Evolutionary conservation across 179 eudicot genomes (phyloP).

Genomic region (Heliamphora pulchella): DNA sequence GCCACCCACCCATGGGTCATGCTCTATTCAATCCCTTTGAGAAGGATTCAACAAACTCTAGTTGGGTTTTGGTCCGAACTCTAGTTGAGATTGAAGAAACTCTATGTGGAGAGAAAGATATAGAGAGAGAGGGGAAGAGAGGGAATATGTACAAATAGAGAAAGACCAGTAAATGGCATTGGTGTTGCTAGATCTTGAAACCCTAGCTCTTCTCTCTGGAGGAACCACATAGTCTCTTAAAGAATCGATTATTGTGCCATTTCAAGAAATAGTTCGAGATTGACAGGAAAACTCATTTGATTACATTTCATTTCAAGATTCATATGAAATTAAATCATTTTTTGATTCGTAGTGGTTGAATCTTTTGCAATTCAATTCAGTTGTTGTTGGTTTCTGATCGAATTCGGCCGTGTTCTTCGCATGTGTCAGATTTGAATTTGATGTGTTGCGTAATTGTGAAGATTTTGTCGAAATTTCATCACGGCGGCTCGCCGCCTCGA

Average conservation of each 20-base stretch:
- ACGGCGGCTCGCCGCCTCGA: too few relatives aligned
- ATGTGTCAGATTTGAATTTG: background rate
- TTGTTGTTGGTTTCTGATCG: background rate
- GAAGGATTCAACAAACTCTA: too few relatives aligned
- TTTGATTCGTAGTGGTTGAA: background rate
- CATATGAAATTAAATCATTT: background rate
- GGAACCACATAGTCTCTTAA: slow-evolving; percentile 7
- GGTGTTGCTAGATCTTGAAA: slow-evolving; percentile 41
- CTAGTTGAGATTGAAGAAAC: too few relatives aligned
- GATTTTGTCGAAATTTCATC: too few relatives aligned
- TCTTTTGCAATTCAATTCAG: background rate
- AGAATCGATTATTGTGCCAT: slow-evolving; percentile 20
- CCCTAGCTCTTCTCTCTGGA: slow-evolving; percentile 24
- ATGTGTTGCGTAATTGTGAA: background rate
- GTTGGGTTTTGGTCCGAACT: too few relatives aligned
- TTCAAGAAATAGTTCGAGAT: slow-evolving; percentile 18
- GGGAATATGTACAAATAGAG: too few relatives aligned
- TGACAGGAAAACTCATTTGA: background rate
- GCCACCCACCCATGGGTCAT: too few relatives aligned
- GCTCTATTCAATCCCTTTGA: too few relatives aligned
- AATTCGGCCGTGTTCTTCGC: background rate
- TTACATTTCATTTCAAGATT: background rate
- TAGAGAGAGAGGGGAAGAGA: background rate
- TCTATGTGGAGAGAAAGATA: too few relatives aligned
- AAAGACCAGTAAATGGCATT: background rate